These are phyloP conservation scores for Meyerozyma carpophila DNA, from an alignment of 1,139 yeast species.

Conservation along the genomic window DNA sequence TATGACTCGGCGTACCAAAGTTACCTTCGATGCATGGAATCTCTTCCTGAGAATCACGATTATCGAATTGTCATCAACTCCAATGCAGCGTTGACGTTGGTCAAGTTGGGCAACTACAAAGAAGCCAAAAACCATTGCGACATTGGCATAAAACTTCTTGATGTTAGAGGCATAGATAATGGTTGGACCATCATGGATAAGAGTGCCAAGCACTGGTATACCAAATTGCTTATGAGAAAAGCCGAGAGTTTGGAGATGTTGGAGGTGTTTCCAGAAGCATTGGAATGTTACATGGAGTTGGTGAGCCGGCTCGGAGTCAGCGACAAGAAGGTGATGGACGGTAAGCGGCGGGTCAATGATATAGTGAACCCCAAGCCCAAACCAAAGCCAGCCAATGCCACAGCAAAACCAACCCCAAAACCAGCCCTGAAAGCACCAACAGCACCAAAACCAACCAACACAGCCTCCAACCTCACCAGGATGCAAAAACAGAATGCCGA, in stretches of 20 bases:
- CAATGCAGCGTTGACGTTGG: conserved; percentile 66
- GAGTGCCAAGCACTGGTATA: conserved; percentile 64
- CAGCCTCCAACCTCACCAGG: conserved; percentile 21
- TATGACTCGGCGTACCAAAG: conserved; percentile 59
- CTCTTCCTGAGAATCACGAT: conserved; percentile 63
- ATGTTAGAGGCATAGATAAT: conserved; percentile 26
- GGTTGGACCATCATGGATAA: conserved; percentile 41
- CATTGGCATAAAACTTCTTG: conserved; percentile 55
- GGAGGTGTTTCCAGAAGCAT: conserved; percentile 64
- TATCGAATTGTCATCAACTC: conserved; percentile 65
- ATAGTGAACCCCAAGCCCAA: conserved; percentile 48
- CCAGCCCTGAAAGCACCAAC: conserved; percentile 5
- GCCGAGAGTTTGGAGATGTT: conserved; percentile 83
- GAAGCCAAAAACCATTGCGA: conserved; percentile 52
- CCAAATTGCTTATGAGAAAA: conserved; percentile 59
- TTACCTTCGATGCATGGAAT: conserved; percentile 56
- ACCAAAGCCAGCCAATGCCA: conserved; percentile 10
- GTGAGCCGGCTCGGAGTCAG: conserved; percentile 61
- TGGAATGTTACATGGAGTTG: conserved; percentile 53
- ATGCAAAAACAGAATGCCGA: conserved; percentile 43
- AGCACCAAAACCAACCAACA: conserved; percentile 11
- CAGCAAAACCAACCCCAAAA: conserved; percentile 8
- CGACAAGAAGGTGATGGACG: conserved; percentile 66
- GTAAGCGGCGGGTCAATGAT: conserved; percentile 71
- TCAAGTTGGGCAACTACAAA: conserved; percentile 72